phyloP scores from a whole-genome alignment of 2,329 filamentous ascomycete genomes.

The Microdochium paspali region DNA sequence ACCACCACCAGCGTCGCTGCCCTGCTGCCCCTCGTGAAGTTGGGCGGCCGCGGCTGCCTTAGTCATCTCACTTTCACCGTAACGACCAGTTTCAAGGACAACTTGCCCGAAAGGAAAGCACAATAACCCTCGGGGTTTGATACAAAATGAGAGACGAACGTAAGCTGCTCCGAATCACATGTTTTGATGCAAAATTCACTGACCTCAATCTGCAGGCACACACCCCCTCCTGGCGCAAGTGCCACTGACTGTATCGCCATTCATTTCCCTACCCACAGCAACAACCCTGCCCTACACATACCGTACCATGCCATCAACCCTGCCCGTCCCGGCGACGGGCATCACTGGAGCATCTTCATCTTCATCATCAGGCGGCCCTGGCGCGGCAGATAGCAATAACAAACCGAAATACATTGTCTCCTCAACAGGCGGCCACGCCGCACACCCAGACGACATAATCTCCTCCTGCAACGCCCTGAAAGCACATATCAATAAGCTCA shows the following conservation, averaged over 20 bases:
- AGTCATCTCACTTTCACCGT: neutral
- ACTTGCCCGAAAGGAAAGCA: neutral
- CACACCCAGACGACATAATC: conserved; percentile 80
- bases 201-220: conserved; percentile 41
- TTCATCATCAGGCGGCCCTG: conserved; percentile 21
- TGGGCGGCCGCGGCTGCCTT: neutral
- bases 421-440: conserved; percentile 60
- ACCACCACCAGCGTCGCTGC: conserved; percentile 2
- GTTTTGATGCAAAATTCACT: neutral
- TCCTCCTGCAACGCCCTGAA: conserved; percentile 72
- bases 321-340: conserved; percentile 63
- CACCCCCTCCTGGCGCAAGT: conserved; percentile 88
- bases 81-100: neutral
- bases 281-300: conserved; percentile 94
- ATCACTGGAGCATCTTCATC: conserved; percentile 27
- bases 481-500: conserved; percentile 61
- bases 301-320: conserved; percentile 76
- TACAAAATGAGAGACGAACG: conserved; percentile 28
- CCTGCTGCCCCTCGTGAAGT: neutral
- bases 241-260: conserved; percentile 87
- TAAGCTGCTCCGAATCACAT: conserved; percentile 12
- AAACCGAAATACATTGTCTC: conserved; percentile 70
- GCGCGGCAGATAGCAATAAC: conserved; percentile 22
- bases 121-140: conserved; percentile 1
- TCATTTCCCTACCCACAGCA: conserved; percentile 80